Evolutionary conservation across 768 basidiomycete species (phyloP).

Genomic region (Agrocybe praecox): DNA sequence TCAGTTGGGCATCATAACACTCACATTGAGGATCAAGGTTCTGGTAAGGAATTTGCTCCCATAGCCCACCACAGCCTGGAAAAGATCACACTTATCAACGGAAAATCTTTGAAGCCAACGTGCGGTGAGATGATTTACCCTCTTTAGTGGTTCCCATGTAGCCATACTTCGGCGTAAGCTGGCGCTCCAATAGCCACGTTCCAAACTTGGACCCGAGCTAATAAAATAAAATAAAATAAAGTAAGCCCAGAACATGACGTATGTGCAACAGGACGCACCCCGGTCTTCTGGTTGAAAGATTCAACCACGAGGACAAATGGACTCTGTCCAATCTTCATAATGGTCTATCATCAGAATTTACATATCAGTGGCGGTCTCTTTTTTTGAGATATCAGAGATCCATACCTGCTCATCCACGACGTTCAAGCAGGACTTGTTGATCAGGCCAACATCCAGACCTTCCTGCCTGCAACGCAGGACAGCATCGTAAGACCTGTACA

Average conservation of each 20-base stretch:
- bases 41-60: slow-evolving; percentile 85
- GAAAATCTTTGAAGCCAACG: slow-evolving; percentile 6
- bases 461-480: slow-evolving; percentile 71
- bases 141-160: slow-evolving; percentile 84
- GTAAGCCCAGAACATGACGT: not conserved
- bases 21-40: slow-evolving; percentile 77
- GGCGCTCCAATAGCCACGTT: slow-evolving; percentile 84
- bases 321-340: slow-evolving; percentile 71
- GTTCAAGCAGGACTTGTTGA: slow-evolving; percentile 87
- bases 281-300: slow-evolving; percentile 88
- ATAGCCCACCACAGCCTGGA: slow-evolving; percentile 62
- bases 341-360: slow-evolving; percentile 36
- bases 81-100: slow-evolving; percentile 9
- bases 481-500: slow-evolving; percentile 83
- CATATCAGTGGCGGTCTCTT: not conserved
- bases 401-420: slow-evolving; percentile 78
- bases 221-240: not conserved
- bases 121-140: slow-evolving; percentile 34
- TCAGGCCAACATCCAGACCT: slow-evolving; percentile 79
- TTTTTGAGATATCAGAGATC: not conserved
- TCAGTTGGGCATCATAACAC: slow-evolving; percentile 25
- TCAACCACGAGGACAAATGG: slow-evolving; percentile 86
- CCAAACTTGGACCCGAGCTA: slow-evolving; percentile 83
- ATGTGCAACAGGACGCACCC: slow-evolving; percentile 37
- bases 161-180: slow-evolving; percentile 76